These are phyloP conservation scores for Globisporangium okanoganense DNA, from an alignment of 352 stramenopile genomes.

Conservation along the genomic window DNA sequence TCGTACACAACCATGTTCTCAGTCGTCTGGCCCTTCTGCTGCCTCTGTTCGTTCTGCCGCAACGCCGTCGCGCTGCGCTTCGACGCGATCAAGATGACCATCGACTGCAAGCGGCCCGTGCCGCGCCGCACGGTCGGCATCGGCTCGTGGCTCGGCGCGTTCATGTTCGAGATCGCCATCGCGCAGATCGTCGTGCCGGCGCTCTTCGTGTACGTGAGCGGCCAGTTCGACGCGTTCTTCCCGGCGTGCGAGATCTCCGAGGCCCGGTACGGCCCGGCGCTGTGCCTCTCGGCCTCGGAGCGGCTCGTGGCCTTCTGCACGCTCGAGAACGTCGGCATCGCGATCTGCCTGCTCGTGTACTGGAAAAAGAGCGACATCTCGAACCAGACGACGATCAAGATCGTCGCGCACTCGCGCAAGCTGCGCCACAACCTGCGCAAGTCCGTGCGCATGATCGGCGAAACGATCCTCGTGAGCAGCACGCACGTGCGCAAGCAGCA, in stretches of 20 bases:
- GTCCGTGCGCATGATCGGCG: slow-evolving; percentile 52
- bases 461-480: slow-evolving; percentile 40
- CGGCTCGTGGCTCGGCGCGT: slow-evolving; percentile 43
- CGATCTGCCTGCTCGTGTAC: slow-evolving; percentile 46
- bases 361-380: slow-evolving; percentile 52
- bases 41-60: slow-evolving; percentile 43
- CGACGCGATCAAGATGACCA: slow-evolving; percentile 61
- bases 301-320: slow-evolving; percentile 37
- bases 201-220: slow-evolving; percentile 63
- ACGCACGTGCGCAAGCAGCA: slow-evolving; percentile 3
- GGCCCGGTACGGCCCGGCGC: slow-evolving; percentile 34
- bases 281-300: slow-evolving; percentile 18
- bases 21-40: slow-evolving; percentile 63
- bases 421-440: slow-evolving; percentile 53
- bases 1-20: slow-evolving; percentile 71
- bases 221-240: slow-evolving; percentile 58
- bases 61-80: slow-evolving; percentile 52
- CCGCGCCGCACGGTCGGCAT: slow-evolving; percentile 51
- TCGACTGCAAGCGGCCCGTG: slow-evolving; percentile 58
- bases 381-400: slow-evolving; percentile 46
- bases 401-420: slow-evolving; percentile 47
- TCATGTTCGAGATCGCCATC: slow-evolving; percentile 51
- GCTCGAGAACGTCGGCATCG: slow-evolving; percentile 53
- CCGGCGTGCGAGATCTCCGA: slow-evolving; percentile 29
- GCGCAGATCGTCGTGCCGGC: slow-evolving; percentile 44